Evolutionary conservation across 495 filamentous ascomycete genomes (phyloP).

Genomic region (Xylaria longipes): DNA sequence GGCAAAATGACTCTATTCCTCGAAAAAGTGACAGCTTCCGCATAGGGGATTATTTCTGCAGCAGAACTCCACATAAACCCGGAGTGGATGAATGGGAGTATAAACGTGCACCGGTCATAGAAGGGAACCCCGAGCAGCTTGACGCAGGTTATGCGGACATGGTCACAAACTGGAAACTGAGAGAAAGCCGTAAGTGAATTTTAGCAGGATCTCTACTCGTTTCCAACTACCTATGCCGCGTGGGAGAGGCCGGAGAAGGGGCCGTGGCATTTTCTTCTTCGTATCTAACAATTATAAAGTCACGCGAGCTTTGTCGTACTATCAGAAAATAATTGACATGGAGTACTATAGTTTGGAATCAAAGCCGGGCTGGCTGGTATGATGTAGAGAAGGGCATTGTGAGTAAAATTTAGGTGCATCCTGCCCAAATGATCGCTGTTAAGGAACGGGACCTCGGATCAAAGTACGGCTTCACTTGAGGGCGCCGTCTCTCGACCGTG

Average conservation of each 20-base stretch:
- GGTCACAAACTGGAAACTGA: not conserved
- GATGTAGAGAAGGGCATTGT: not conserved
- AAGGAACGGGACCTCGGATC: not conserved
- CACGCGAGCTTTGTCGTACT: not conserved
- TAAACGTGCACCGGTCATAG: not conserved
- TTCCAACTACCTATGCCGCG: not conserved
- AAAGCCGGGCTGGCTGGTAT: conserved; percentile 12
- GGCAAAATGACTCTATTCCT: not conserved
- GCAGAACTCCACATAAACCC: not conserved
- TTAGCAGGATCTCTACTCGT: not conserved
- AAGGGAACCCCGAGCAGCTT: not conserved
- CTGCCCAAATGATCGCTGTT: not conserved
- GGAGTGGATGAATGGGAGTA: too few species aligned
- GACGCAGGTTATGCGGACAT: not conserved
- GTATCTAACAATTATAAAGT: not conserved
- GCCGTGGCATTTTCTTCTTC: not conserved
- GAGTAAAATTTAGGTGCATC: not conserved
- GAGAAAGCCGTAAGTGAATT: conserved; percentile 1
- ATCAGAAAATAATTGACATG: conserved; percentile 6
- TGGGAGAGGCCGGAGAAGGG: not conserved
- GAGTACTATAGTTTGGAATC: conserved; percentile 7
- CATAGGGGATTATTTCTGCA: not conserved
- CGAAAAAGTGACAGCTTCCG: conserved; percentile 18
- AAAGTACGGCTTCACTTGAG: not conserved
- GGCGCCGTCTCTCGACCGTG: not conserved